Evolutionary conservation across 352 stramenopile genomes (phyloP), one percentile per base, ranked within the genome.

Genomic region (Phytophthora cajani): DNA sequence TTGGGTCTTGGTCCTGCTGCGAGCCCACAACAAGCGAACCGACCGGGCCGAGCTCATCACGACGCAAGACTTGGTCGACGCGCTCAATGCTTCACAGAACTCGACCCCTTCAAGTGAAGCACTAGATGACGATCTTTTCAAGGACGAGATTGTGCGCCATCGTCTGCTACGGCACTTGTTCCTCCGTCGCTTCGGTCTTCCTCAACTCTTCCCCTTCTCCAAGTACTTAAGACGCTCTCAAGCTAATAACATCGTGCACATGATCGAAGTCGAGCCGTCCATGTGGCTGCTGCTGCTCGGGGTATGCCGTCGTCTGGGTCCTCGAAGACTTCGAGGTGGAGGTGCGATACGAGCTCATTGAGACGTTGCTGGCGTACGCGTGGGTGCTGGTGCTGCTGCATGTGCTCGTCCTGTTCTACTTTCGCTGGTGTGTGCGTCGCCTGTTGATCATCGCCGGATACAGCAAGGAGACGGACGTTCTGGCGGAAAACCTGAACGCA

Each of bases 161-260:
- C 75, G 81, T 33, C 23, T 88, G 21, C 67, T 88, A 12, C 71
- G 80, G 1, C 66, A 81, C 51, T 64, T 85, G 2, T 89, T 88
- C 19, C 62, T 87, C 19, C 54, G 57, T 23, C 70, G 55, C 1
- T 83, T 85, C 42, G 71, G 69, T 12, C 74, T 89, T 7, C 81
- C 81, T 10, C 67, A 87, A 47, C 68, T 88, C 6, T 84, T 84
- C 38, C 79, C 82, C 2, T 92, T 90, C 54, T 78, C 79, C 63
- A 93, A 93, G 64, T 93, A 93, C 60, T 52, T 93, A 2, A 69
- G 82, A 6, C 80, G 88, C 32, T 79, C 83, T 2, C 84, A 92
- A 50, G 81, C 84, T 52, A 90, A 86, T 67, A 83, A 89, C 60
- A 90, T 93, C 61, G 81, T 77, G 9, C 79, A 93, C 71, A 84